These are phyloP conservation scores for Madurella mycetomatis DNA, from an alignment of 2,329 filamentous ascomycete species.

Conservation along the genomic window DNA sequence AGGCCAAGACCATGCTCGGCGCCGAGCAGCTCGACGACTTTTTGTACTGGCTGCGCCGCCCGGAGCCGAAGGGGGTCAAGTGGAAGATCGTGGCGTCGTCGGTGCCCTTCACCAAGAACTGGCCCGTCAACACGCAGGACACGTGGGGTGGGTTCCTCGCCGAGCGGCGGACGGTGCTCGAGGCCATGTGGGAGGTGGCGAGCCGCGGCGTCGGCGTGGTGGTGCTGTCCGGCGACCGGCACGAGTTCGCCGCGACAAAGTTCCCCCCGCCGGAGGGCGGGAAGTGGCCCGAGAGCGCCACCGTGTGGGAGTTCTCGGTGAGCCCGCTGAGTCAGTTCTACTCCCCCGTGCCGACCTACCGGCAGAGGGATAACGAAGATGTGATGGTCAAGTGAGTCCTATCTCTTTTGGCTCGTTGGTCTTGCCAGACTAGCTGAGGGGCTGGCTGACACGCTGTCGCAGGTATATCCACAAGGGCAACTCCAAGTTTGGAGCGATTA, in stretches of 20 bases:
- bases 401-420: neutral
- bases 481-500: constrained; percentile 81
- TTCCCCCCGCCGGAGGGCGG: constrained; percentile 59
- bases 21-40: constrained; percentile 73
- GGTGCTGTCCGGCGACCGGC: constrained; percentile 85
- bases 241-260: constrained; percentile 90
- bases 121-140: constrained; percentile 80
- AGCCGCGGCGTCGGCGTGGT: constrained; percentile 71
- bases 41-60: constrained; percentile 67
- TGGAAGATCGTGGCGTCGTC: constrained; percentile 94
- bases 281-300: constrained; percentile 57
- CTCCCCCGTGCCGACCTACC: constrained; percentile 77
- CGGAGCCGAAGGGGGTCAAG: constrained; percentile 70
- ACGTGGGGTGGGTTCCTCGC: constrained; percentile 91
- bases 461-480: constrained; percentile 80
- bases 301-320: constrained; percentile 86
- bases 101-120: constrained; percentile 96
- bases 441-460: constrained; percentile 5
- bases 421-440: neutral
- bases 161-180: constrained; percentile 74
- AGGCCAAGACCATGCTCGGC: constrained; percentile 84
- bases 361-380: constrained; percentile 75
- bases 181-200: constrained; percentile 90
- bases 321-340: constrained; percentile 94
- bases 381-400: constrained; percentile 73